Evolutionary conservation across 1,284 basidiomycete genomes (phyloP), one percentile per base, ranked within the genome.

Genomic region (Earliella scabrosa): DNA sequence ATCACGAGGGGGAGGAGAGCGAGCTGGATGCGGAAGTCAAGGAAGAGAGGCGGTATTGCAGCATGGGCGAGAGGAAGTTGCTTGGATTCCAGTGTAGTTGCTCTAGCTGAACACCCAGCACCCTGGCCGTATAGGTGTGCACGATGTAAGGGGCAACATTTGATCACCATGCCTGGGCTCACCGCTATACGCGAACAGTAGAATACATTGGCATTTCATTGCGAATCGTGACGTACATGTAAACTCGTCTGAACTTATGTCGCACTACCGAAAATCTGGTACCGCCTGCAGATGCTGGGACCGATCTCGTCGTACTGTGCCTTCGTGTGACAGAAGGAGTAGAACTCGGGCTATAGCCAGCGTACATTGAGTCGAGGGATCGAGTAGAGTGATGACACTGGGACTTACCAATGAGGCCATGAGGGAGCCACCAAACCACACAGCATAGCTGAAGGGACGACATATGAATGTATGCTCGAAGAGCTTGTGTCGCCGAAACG

Each of bases 231-330:
- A 58, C 53, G 51, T 62, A 57, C 60, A 57, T 59, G 43, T 44
- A 20, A 43, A 54, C 50, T 24, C 14, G 16, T 32, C 53, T 49
- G 29, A 35, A 46, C 65, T 60, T 82, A 95, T 44, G 88, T 90
- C 41, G 92, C 92, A 70, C 90, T 94, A 54, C 94, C 95, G 71
- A 97, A 97, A 61, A 97, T 95, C 72, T 94, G 91, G 82, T 97
- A 97, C 67, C 95, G 82, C 69, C 95, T 85, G 77, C 95, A 95
- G 66, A 98, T 96, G 69, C 92, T 95, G 9, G 97, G 96, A 16
- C 97, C 96, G 65, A 97, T 87, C 76, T 99, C 97, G 70, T 98
- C 95, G 71, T 98, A 98, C 69, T 98, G 95, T 16, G 92, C 93
- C 74, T 97, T 97, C 60, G 93, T 95, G 79, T 98, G 95, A 76